Base-by-base conservation (phyloP, 1,284 basidiomycete species). In the Malassezia equina region DNA sequence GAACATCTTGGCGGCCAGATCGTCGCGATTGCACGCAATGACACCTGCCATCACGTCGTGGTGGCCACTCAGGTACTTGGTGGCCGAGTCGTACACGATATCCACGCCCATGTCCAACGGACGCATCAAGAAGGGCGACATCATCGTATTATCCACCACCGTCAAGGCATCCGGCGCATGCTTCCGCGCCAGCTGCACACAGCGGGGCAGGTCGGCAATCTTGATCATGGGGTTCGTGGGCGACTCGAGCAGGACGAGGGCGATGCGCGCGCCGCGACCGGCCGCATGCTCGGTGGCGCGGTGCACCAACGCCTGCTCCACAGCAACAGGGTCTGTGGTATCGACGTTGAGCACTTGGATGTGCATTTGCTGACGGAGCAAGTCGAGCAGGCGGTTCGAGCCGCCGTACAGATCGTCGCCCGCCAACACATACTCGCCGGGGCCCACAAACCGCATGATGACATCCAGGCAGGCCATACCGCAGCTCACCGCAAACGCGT, bases 391-490 rank as follows among this genome's bases (percentile, higher is more conserved):
- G 47, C 94, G 86, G 77, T 99, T 93, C 21, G 94, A 95, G 19
- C 94, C 94, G 36, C 94, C 94, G 76, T 99, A 99, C 39, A 98
- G 79, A 75, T 99, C 94, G 75, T 96, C 89, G 34, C 93, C 93
- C 2, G 94, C 91, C 64, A 99, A 86, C 62, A 99, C 83, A 71
- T 90, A 86, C 76, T 91, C 86, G 21, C 89, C 89, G 1, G 93
- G 89, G 77, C 91, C 93, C 65, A 98, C 83, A 33, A 95, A 76
- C 42, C 94, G 85, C 41, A 95, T 82, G 67, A 98, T 95, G 52
- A 93, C 83, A 75, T 99, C 94, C 49, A 98, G 81, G 15, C 90
- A 90, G 15, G 93, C 91, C 94, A 99, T 99, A 56, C 94, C 94
- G 8, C 90, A 93, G 7, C 88, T 87, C 7, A 98, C 89, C 23